Conservation (phyloP, 495 filamentous ascomycete genomes). For the Cetradonia linearis region DNA sequence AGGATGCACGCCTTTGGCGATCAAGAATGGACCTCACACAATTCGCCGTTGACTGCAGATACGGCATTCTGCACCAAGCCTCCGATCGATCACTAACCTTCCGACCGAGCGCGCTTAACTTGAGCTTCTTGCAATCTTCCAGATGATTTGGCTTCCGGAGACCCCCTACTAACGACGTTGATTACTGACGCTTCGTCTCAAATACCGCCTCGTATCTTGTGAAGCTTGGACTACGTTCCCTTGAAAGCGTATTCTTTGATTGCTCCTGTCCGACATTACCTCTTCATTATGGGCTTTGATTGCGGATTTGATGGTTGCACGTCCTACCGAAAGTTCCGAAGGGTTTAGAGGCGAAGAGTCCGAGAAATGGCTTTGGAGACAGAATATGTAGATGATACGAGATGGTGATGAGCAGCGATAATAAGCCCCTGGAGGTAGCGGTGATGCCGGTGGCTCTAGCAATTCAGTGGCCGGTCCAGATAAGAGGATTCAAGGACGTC, state of each 20-base stretch:
- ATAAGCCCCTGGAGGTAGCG: not conserved
- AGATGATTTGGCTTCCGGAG: too few species aligned
- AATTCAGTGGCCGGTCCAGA: not conserved
- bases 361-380: not conserved
- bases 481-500: not conserved
- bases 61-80: not conserved
- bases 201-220: too few species aligned
- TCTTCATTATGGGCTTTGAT: too few species aligned
- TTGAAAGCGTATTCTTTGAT: not conserved
- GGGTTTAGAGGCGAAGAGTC: not conserved
- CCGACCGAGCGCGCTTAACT: not conserved
- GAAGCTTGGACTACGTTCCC: too few species aligned
- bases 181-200: too few species aligned
- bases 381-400: not conserved
- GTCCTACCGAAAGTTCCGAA: not conserved
- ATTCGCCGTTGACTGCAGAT: too few species aligned
- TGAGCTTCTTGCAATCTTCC: too few species aligned
- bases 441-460: not conserved
- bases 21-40: too few species aligned
- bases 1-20: too few species aligned
- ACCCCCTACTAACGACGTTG: too few species aligned
- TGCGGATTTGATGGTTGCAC: not conserved
- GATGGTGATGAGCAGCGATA: not conserved
- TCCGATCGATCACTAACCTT: not conserved
- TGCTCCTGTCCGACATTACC: not conserved